A percentile compares a stretch with the other conserved stretches of the same genome.
phyloP scores from a whole-genome alignment of 75 land plant species.

The Selaginella moellendorffii region DNA sequence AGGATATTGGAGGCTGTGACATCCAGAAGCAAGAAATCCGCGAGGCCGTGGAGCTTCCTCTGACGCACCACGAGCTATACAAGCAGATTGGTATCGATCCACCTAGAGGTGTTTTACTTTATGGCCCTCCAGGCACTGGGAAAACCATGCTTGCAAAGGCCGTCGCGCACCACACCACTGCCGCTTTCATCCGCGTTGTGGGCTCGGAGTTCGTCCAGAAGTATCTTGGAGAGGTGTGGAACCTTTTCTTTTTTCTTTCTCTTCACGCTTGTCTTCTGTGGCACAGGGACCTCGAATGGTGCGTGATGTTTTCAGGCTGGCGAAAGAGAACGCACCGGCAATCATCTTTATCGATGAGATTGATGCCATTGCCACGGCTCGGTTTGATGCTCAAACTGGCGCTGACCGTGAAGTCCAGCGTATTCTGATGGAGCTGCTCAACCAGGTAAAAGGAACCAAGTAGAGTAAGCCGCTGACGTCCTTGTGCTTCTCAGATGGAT shows the following conservation, averaged over 20 bases:
- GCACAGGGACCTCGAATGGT: conserved; percentile 84
- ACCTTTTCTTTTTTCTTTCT: neutral
- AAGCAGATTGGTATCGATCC: conserved; percentile 71
- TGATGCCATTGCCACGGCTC: conserved; percentile 81
- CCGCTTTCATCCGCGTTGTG: conserved; percentile 70
- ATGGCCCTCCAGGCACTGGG: conserved; percentile 78
- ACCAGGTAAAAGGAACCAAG: too few relatives aligned
- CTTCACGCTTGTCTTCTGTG: too few relatives aligned
- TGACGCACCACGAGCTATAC: conserved; percentile 53
- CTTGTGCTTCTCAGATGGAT: conserved; percentile 56
- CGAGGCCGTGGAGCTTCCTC: conserved; percentile 68
- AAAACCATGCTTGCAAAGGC: conserved; percentile 89
- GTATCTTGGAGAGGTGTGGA: conserved; percentile 73
- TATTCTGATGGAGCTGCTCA: conserved; percentile 83
- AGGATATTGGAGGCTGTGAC: conserved; percentile 90
- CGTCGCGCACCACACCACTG: conserved; percentile 76
- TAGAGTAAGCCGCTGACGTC: too few relatives aligned
- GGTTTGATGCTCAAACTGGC: conserved; percentile 91
- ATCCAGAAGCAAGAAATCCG: conserved; percentile 87
- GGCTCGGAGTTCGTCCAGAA: conserved; percentile 93
- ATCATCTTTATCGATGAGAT: conserved; percentile 80
- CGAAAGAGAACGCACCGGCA: conserved; percentile 85
- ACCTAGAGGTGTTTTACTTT: conserved; percentile 64
- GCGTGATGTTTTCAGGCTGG: conserved; percentile 74
- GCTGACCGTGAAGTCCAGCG: conserved; percentile 87